Percentiles rank a stretch among this genome's conserved stretches.
Evolutionary conservation across 2,329 filamentous ascomycete genomes (phyloP).

Genomic region (Xylariales sp.): DNA sequence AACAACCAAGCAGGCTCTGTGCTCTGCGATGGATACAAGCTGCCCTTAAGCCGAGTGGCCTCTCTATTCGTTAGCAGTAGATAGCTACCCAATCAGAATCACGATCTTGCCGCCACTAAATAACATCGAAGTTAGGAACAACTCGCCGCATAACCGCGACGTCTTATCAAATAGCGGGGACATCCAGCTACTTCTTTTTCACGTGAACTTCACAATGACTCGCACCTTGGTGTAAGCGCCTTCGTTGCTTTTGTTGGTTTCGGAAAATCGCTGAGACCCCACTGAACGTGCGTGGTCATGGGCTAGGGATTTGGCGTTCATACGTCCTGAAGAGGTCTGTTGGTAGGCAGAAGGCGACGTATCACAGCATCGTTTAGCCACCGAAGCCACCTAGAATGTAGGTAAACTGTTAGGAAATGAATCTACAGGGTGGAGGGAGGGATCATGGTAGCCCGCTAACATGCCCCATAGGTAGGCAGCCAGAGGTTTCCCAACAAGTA

Average conservation of each 20-base stretch:
- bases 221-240: not conserved
- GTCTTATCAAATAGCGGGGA: not conserved
- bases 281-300: not conserved
- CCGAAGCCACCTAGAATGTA: not conserved
- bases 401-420: not conserved
- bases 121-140: not conserved
- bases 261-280: not conserved
- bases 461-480: no score
- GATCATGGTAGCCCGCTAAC: no score
- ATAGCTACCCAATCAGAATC: not conserved
- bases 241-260: no score
- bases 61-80: not conserved
- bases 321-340: not conserved
- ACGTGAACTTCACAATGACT: not conserved
- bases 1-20: not conserved
- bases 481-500: no score
- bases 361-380: not conserved
- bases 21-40: not conserved
- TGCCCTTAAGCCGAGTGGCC: not conserved
- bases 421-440: not conserved
- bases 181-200: no score
- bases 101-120: not conserved
- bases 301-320: not conserved
- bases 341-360: not conserved
- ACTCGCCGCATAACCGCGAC: not conserved